Evolutionary conservation across 208 protist genomes (phyloP).

Genomic region (Acanthamoeba royreba): DNA sequence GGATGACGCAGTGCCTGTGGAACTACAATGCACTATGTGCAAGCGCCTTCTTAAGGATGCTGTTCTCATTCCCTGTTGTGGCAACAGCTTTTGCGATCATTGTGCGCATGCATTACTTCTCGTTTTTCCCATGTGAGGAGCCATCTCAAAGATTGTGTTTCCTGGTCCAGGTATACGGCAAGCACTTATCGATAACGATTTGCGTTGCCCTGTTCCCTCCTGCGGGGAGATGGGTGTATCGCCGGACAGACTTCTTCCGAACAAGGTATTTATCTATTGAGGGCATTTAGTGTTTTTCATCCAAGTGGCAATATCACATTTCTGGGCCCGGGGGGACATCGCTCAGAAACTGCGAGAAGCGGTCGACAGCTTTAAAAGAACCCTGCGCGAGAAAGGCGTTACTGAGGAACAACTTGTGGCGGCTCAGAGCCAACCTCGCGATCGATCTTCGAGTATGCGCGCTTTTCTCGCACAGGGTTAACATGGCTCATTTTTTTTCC

Average conservation of each 20-base stretch:
- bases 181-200: not conserved
- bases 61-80: constrained; percentile 65
- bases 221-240: not conserved
- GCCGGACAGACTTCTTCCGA: not conserved
- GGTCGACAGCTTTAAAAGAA: not conserved
- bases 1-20: not conserved
- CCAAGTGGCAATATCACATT: not conserved
- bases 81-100: constrained; percentile 59
- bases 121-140: not conserved
- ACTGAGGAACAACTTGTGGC: not conserved
- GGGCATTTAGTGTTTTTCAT: not conserved
- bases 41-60: constrained; percentile 25
- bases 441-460: not conserved
- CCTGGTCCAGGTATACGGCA: not conserved
- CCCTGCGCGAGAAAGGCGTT: not conserved
- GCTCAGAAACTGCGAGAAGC: not conserved
- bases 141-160: not conserved
- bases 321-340: not conserved
- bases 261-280: not conserved
- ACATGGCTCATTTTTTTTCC: not conserved
- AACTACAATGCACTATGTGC: constrained; percentile 62
- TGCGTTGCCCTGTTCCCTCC: not conserved
- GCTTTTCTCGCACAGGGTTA: not conserved
- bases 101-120: not conserved
- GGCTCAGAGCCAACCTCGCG: not conserved